Evolutionary conservation across 2,329 filamentous ascomycete genomes (phyloP).

Genomic region (Nemania diffusa): DNA sequence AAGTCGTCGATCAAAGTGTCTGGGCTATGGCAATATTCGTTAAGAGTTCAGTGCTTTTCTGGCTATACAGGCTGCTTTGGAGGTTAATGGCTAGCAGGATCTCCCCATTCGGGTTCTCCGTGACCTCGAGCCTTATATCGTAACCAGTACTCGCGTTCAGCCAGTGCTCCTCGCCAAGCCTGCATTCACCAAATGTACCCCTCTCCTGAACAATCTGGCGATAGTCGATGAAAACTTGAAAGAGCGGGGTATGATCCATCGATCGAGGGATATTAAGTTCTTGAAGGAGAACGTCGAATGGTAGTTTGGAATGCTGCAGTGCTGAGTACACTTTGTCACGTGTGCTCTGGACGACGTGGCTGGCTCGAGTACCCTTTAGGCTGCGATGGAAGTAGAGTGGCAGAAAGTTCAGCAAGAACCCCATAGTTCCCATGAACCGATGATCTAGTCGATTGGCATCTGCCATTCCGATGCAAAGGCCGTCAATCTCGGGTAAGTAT

Average conservation of each 20-base stretch:
- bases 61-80: too few species aligned
- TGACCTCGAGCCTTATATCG: too few species aligned
- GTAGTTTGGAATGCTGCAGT: conserved; percentile 50
- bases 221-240: conserved; percentile 52
- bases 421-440: conserved; percentile 2
- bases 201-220: not conserved
- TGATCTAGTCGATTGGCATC: conserved; percentile 10
- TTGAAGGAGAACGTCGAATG: conserved; percentile 54
- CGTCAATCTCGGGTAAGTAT: not conserved
- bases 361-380: conserved; percentile 6
- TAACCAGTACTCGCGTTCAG: not conserved
- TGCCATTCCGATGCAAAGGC: conserved; percentile 9
- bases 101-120: too few species aligned
- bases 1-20: too few species aligned
- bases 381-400: conserved; percentile 5
- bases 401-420: conserved; percentile 11
- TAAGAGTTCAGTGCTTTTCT: too few species aligned
- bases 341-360: conserved; percentile 38
- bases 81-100: too few species aligned
- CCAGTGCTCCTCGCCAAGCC: not conserved
- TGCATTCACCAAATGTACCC: not conserved
- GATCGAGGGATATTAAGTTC: conserved; percentile 53
- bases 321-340: conserved; percentile 46
- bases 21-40: too few species aligned
- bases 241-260: conserved; percentile 52